Conservation (phyloP, 257 asterid species). For the Solanum commersonii region DNA sequence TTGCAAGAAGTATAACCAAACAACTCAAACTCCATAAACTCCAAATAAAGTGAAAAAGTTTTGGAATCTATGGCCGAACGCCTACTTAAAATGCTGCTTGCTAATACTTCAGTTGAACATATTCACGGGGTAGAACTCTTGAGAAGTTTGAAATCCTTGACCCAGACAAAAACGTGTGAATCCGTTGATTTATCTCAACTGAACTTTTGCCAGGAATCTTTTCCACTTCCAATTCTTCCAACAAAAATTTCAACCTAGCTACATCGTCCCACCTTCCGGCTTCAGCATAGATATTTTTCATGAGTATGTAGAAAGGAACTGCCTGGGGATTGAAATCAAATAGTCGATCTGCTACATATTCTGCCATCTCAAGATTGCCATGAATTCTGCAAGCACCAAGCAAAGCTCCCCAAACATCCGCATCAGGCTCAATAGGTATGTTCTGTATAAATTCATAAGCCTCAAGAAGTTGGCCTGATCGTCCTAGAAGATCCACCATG, state of each 20-base stretch:
- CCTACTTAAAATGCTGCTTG: not conserved
- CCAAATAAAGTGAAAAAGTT: not conserved
- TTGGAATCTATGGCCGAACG: not conserved
- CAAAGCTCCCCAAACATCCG: constrained; percentile 11
- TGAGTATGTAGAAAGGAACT: constrained; percentile 1
- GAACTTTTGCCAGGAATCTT: constrained; percentile 13
- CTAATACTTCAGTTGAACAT: not conserved
- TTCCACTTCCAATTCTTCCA: constrained; percentile 5
- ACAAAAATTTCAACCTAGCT: not conserved
- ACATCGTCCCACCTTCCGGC: constrained; percentile 13
- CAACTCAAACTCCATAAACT: not conserved
- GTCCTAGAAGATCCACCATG: constrained; percentile 13
- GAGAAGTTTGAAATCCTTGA: not conserved
- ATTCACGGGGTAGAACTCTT: not conserved
- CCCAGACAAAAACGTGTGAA: constrained; percentile 3
- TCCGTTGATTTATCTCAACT: constrained; percentile 6
- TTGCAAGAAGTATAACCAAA: not conserved
- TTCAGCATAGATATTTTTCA: constrained; percentile 9
- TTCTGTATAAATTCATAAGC: constrained; percentile 9
- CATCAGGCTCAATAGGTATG: constrained; percentile 8
- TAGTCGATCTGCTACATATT: constrained; percentile 5
- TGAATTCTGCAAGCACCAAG: constrained; percentile 17
- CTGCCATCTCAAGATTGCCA: constrained; percentile 9
- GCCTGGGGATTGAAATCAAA: not conserved
- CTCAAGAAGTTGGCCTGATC: constrained; percentile 7